Conservation (phyloP, 2,329 filamentous ascomycete genomes). For the Fusarium sacchari region DNA sequence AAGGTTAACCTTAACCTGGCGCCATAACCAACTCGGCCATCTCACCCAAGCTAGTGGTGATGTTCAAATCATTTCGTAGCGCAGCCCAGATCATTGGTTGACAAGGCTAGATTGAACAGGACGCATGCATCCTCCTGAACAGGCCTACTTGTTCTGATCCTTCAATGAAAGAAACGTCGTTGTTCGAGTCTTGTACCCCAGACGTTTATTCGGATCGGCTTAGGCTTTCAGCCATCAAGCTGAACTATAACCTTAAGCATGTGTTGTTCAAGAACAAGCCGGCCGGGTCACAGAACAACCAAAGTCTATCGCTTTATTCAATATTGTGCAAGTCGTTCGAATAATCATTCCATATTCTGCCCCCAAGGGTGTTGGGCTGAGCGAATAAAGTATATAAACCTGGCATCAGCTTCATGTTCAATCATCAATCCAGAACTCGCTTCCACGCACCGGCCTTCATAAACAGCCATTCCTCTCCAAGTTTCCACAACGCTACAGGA, state of each 20-base stretch:
- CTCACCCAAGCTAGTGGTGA: constrained; percentile 22
- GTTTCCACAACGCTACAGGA: neutral
- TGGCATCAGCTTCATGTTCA: neutral
- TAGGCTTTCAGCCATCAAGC: neutral
- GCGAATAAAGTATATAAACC: neutral
- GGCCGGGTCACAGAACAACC: neutral
- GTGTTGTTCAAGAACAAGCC: too few species aligned
- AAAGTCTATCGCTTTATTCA: neutral
- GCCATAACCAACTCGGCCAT: constrained; percentile 34
- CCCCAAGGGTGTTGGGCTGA: accelerated
- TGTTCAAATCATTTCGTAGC: accelerated
- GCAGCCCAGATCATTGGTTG: accelerated
- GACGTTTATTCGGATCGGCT: neutral
- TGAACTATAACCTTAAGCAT: neutral
- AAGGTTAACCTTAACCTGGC: constrained; percentile 32
- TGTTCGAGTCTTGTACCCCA: accelerated
- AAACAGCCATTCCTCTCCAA: neutral
- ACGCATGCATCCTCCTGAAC: neutral
- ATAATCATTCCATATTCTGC: accelerated
- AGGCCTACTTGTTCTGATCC: accelerated
- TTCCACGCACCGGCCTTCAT: too few species aligned
- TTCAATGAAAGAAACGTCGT: neutral
- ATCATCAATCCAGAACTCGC: neutral
- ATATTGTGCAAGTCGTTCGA: accelerated
- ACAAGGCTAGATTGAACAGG: accelerated